A percentile compares a stretch with the other conserved stretches of the same genome.
Evolutionary conservation across 106 monocot genomes (phyloP).

Genomic region (Dioscorea dumetorum): DNA sequence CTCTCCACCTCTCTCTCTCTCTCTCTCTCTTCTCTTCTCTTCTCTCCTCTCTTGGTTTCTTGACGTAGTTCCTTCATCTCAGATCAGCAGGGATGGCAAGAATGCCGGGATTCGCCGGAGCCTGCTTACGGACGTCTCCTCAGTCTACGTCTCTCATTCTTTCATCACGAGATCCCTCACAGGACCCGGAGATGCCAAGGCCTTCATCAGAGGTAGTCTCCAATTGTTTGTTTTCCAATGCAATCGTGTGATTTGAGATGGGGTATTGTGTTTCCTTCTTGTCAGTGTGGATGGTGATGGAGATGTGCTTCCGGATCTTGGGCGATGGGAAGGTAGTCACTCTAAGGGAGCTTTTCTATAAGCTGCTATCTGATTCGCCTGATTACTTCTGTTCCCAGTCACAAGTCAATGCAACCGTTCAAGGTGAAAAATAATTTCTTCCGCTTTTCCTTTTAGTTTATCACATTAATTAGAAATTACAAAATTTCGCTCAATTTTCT

Average conservation of each 20-base stretch:
- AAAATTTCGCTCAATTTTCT: neutral
- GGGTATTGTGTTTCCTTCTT: constrained; percentile 1
- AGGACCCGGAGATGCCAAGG: constrained; percentile 41
- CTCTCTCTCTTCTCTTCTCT: neutral
- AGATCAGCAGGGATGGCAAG: constrained; percentile 52
- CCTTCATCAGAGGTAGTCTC: constrained; percentile 70
- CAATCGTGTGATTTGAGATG: neutral
- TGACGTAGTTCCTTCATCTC: neutral
- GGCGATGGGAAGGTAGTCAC: constrained; percentile 66
- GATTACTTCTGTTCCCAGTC: constrained; percentile 67
- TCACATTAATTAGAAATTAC: too few species aligned
- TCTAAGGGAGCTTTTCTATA: constrained; percentile 93
- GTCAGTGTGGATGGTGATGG: constrained; percentile 94
- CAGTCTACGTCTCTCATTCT: constrained; percentile 63
- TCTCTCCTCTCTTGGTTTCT: too few species aligned
- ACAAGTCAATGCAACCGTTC: constrained; percentile 63
- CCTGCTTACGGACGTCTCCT: constrained; percentile 61
- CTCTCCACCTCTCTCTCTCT: constrained; percentile 5
- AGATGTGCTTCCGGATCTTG: constrained; percentile 55
- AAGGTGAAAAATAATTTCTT: constrained; percentile 34
- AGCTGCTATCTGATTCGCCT: constrained; percentile 77
- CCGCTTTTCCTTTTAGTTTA: neutral
- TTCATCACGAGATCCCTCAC: constrained; percentile 60
- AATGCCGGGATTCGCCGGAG: constrained; percentile 55
- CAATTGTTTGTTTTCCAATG: neutral